Base-by-base conservation (phyloP, 805 yeast species). In the Starmerella apis region DNA sequence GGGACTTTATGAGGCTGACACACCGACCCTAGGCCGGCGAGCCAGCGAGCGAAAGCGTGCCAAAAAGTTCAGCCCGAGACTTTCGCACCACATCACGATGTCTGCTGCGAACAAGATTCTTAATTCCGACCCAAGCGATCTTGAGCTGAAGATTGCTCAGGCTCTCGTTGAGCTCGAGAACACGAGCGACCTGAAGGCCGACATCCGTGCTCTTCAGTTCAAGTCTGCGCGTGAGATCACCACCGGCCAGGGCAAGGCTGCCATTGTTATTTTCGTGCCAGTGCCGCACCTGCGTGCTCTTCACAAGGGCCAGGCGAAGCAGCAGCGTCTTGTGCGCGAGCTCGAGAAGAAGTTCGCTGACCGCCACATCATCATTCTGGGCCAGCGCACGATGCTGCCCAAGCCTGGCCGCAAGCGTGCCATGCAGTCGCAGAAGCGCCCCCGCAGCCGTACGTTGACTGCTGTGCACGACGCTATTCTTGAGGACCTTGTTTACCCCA, bases 341-440 rank as follows among this genome's bases (percentile, higher is more conserved):
- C 84, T 90, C 53, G 98, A 90, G 80, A 90, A 90, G 94, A 90
- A 92, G 80, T 92, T 90, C 88, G 94, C 96, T 72, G 98, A 90
- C 81, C 86, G 95, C 75, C 96, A 92, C 74, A 96, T 90, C 74
- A 90, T 92, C 67, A 86, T 90, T 86, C 82, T 90, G 71, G 97
- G 96, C 71, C 97, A 90, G 81, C 86, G 98, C 80, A 86, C 96
- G 79, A 92, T 90, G 78, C 80, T 92, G 71, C 96, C 97, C 78
- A 90, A 86, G 81, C 96, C 97, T 73, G 85, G 94, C 69, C 87
- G 97, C 79, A 62, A 58, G 61, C 66, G 81, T 70, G 79, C 95
- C 58, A 86, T 87, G 80, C 85, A 82, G 74, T 75, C 73, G 68
- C 98, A 92, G 79, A 88, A 92, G 88, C 88, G 98, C 81, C 98